phyloP scores from a whole-genome alignment of 257 asterid genomes.

The Jacaranda copaia region DNA sequence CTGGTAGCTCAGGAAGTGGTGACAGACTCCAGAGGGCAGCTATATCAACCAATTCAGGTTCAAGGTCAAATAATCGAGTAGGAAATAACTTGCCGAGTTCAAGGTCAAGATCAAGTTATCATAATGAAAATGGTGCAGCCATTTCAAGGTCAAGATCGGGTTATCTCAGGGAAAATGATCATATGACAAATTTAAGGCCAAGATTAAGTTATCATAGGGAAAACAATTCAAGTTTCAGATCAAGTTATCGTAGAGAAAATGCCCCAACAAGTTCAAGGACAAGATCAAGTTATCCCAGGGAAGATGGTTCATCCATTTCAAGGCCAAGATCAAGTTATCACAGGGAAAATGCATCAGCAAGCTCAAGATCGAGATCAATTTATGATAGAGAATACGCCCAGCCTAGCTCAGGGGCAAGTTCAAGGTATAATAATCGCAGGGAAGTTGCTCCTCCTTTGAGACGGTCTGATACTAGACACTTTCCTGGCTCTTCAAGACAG shows the following conservation, averaged over 20 bases:
- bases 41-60: slow-evolving; percentile 24
- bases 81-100: slow-evolving; percentile 2
- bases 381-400: background rate
- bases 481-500: slow-evolving; percentile 31
- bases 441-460: slow-evolving; percentile 6
- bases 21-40: slow-evolving; percentile 28
- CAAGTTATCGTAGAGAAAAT: slow-evolving; percentile 33
- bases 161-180: slow-evolving; percentile 6
- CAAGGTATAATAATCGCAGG: background rate
- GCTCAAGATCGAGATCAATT: slow-evolving; percentile 35
- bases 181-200: slow-evolving; percentile 11
- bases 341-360: background rate
- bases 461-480: background rate
- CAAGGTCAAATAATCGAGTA: slow-evolving; percentile 23
- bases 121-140: slow-evolving; percentile 19
- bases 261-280: slow-evolving; percentile 2
- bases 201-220: slow-evolving; percentile 32
- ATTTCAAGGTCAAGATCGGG: slow-evolving; percentile 34
- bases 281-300: slow-evolving; percentile 38
- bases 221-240: slow-evolving; percentile 32
- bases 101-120: slow-evolving; percentile 28
- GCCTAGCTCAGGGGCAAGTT: slow-evolving; percentile 26
- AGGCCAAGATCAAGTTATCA: slow-evolving; percentile 13
- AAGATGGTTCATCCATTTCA: background rate
- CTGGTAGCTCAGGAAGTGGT: slow-evolving; percentile 39